Evolutionary conservation across 2,329 filamentous ascomycete species (phyloP).

Genomic region (Aspergillus pseudoterreus): DNA sequence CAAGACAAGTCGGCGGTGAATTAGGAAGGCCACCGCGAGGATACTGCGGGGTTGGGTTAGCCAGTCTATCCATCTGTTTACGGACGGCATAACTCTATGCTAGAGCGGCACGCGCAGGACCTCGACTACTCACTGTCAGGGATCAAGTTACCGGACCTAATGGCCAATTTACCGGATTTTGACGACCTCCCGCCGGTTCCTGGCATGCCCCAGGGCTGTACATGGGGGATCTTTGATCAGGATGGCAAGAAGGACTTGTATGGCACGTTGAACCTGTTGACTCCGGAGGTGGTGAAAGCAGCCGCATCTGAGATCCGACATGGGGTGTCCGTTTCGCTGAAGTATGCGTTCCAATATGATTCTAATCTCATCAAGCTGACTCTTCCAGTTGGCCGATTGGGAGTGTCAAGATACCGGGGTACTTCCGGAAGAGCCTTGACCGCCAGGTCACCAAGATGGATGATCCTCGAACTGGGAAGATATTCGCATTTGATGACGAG

Average conservation of each 20-base stretch:
- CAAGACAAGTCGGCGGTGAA: background rate
- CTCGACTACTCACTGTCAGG: too few relatives aligned
- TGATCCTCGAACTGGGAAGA: slow-evolving; percentile 23
- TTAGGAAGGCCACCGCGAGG: background rate
- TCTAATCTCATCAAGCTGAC: background rate
- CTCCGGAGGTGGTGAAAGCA: slow-evolving; percentile 38
- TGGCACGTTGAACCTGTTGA: slow-evolving; percentile 46
- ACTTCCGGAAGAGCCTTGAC: slow-evolving; percentile 28
- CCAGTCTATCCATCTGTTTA: too few relatives aligned
- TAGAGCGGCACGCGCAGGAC: too few relatives aligned
- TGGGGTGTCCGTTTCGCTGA: slow-evolving; percentile 41
- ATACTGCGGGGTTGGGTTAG: background rate
- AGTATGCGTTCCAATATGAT: slow-evolving; percentile 28
- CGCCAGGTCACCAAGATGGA: slow-evolving; percentile 27
- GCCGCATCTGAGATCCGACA: slow-evolving; percentile 41
- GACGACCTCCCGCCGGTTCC: slow-evolving; percentile 39
- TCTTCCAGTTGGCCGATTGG: slow-evolving; percentile 21
- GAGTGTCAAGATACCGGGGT: slow-evolving; percentile 36
- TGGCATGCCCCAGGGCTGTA: slow-evolving; percentile 40
- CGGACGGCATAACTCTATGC: background rate
- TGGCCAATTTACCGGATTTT: slow-evolving; percentile 28
- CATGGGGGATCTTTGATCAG: slow-evolving; percentile 40
- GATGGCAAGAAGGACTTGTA: slow-evolving; percentile 43
- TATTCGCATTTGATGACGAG: slow-evolving; percentile 44
- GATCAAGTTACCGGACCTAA: background rate